These are phyloP conservation scores for Ustilago lituana DNA, from an alignment of 1,284 basidiomycete species.

Conservation along the genomic window DNA sequence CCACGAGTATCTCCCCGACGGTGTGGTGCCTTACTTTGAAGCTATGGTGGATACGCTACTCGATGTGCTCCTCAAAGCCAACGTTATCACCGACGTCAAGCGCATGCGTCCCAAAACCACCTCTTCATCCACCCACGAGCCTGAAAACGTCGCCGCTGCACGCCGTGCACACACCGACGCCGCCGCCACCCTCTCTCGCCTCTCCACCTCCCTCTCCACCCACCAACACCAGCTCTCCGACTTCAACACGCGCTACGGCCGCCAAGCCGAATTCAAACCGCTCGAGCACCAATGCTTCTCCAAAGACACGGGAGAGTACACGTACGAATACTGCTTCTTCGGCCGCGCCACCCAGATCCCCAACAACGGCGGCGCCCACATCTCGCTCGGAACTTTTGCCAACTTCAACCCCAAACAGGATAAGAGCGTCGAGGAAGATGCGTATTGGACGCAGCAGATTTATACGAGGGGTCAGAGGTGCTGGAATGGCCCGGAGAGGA, in stretches of 20 bases:
- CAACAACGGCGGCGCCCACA: constrained; percentile 79
- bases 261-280: constrained; percentile 93
- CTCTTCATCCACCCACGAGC: constrained; percentile 11
- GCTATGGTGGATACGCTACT: constrained; percentile 75
- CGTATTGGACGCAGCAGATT: constrained; percentile 81
- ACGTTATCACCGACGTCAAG: constrained; percentile 70
- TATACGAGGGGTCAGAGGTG: constrained; percentile 83
- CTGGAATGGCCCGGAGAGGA: constrained; percentile 96
- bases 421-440: constrained; percentile 72
- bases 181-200: constrained; percentile 53
- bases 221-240: constrained; percentile 72
- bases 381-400: constrained; percentile 76
- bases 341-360: constrained; percentile 87
- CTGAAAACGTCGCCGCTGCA: constrained; percentile 63
- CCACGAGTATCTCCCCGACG: constrained; percentile 86
- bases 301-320: constrained; percentile 92
- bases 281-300: constrained; percentile 81
- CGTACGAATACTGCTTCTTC: constrained; percentile 96
- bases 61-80: constrained; percentile 76
- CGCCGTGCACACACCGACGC: constrained; percentile 72
- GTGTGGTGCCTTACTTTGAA: constrained; percentile 80
- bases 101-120: constrained; percentile 32
- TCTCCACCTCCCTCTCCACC: constrained; percentile 71
- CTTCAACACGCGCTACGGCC: constrained; percentile 77
- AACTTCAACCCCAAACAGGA: constrained; percentile 78